phyloP scores from a whole-genome alignment of 371 early-diverging fungal genomes.

The Dichotomocladium elegans region DNA sequence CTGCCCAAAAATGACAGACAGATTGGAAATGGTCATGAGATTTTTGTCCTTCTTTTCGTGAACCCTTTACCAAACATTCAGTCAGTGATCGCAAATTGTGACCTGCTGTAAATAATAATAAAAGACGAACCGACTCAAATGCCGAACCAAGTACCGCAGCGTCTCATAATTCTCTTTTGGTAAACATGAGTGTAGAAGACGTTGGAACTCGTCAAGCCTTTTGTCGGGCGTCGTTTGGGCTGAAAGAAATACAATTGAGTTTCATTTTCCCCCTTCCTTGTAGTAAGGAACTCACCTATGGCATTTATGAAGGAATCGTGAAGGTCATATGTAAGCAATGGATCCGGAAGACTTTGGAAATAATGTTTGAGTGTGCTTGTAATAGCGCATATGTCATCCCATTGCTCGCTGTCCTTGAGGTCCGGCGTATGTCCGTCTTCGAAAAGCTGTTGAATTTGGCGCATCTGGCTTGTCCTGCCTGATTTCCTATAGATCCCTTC shows the following conservation, averaged over 20 bases:
- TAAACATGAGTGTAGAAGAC: not conserved
- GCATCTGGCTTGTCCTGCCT: conserved; percentile 71
- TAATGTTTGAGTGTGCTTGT: conserved; percentile 90
- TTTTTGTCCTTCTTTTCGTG: conserved; percentile 49
- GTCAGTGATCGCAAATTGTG: not conserved
- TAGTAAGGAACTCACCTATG: conserved; percentile 18
- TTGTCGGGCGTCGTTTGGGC: not conserved
- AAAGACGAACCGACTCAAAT: conserved; percentile 16
- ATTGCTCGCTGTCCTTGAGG: conserved; percentile 34
- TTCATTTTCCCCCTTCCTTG: not conserved
- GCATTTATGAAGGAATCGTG: conserved; percentile 67
- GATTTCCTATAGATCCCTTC: conserved; percentile 84
- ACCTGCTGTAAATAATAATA: too few species aligned
- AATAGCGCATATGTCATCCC: conserved; percentile 57
- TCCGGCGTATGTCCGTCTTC: conserved; percentile 35
- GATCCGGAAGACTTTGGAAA: conserved; percentile 82
- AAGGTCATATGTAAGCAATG: conserved; percentile 75
- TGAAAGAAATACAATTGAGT: not conserved
- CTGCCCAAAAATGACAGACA: conserved; percentile 87
- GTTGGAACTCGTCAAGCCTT: not conserved
- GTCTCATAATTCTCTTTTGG: conserved; percentile 14
- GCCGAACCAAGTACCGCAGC: conserved; percentile 9
- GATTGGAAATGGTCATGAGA: conserved; percentile 74
- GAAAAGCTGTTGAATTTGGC: conserved; percentile 44
- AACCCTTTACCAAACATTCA: conserved; percentile 29